Conservation (phyloP, 257 asterid genomes). For the Solanum chiquidenum region DNA sequence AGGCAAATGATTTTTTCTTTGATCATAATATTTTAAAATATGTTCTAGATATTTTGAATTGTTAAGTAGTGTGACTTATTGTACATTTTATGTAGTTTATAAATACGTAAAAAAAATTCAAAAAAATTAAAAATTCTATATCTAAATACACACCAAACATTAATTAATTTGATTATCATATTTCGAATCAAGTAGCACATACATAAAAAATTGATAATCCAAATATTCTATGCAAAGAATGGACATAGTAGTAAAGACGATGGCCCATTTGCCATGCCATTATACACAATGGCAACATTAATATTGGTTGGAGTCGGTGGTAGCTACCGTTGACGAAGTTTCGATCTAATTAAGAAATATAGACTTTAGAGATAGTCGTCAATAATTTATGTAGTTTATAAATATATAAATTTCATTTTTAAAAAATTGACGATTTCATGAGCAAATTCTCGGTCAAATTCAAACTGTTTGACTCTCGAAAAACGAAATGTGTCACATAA, state of each 20-base stretch:
- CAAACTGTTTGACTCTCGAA: no score
- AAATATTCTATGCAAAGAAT: background rate
- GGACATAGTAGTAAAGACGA: background rate
- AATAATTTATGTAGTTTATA: background rate
- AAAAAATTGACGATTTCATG: no score
- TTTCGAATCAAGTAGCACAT: no score
- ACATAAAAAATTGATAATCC: background rate
- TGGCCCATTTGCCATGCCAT: background rate
- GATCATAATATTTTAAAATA: background rate
- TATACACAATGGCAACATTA: background rate
- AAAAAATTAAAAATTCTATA: no score
- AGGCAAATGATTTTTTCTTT: no score
- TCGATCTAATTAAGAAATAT: background rate
- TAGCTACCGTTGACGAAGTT: background rate
- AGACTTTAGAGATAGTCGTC: background rate
- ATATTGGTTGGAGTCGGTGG: background rate
- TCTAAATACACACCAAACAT: background rate
- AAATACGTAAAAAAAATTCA: no score
- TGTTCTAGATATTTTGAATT: no score
- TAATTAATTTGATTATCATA: background rate
- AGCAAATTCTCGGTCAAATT: no score
- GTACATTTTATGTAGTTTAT: no score
- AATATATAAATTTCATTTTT: background rate
- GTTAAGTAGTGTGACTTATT: no score
- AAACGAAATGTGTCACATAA: no score